Percentiles rank a stretch among this genome's conserved stretches.
Conservation (phyloP, 768 basidiomycete species). For the Agaricus subrufescens region DNA sequence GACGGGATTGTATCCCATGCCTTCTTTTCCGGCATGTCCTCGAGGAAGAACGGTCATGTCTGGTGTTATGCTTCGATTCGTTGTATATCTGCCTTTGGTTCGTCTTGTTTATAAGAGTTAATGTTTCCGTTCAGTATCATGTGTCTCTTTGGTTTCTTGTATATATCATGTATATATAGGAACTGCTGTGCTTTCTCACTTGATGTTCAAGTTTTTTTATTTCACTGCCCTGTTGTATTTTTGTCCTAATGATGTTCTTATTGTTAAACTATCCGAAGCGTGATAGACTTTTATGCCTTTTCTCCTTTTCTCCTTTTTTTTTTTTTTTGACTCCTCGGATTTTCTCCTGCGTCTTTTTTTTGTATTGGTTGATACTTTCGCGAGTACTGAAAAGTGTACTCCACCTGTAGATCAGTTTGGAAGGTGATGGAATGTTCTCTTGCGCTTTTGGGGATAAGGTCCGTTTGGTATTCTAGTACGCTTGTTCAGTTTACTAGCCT, state of each 20-base stretch:
- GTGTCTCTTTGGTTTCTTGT: conserved; percentile 1
- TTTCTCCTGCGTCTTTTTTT: not conserved
- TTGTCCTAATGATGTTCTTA: not conserved
- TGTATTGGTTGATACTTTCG: not conserved
- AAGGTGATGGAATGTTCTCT: not conserved
- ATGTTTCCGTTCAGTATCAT: not conserved
- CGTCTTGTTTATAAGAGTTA: not conserved
- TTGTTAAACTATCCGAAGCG: not conserved
- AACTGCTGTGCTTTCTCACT: not conserved
- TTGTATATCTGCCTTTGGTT: conserved; percentile 4
- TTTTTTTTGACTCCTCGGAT: not conserved
- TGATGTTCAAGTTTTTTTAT: not conserved
- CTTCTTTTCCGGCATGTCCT: not conserved
- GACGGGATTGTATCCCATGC: not conserved
- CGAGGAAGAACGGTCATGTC: conserved; percentile 1
- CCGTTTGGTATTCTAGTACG: no score
- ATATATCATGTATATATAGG: not conserved
- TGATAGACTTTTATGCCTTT: conserved; percentile 7
- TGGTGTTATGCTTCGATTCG: not conserved
- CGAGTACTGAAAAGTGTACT: conserved; percentile 1
- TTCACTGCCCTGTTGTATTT: not conserved
- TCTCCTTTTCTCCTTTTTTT: not conserved
- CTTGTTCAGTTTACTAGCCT: no score
- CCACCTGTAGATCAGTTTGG: not conserved
- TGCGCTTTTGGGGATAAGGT: not conserved